Base-by-base conservation (phyloP, 2,329 filamentous ascomycete species). In the Monilinia fructicola region DNA sequence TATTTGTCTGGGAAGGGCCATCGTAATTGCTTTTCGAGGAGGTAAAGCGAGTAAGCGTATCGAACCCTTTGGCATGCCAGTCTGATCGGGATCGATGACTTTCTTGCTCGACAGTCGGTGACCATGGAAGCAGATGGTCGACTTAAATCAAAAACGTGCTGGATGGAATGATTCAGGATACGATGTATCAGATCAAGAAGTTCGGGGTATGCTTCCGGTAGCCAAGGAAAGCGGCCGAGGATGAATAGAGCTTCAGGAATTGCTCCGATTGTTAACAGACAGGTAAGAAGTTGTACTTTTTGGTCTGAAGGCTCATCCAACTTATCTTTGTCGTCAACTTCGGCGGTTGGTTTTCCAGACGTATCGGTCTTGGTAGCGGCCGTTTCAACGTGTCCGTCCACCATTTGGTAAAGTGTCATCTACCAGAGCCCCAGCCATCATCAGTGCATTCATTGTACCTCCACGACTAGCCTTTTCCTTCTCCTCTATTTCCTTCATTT, bases 171-270 rank as follows among this genome's bases (percentile, higher is more conserved):
- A 71, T 93, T 87, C 3, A 96, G 81, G 38, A 99, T 90, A 46
- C 96, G 92, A 77, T 96, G 91, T 61, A 98, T 85, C 65, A 88
- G 89, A 42, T 91, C 87, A 3, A 92, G 85, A 14, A 98, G 83
- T 55, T 97, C 92, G 0, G 91, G 88, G 71, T 91, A 94, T 4
- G 89, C 86, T 67, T 97, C 93, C 14, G 92, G 85, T 58, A 99
- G 84, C 93, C 95, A 99, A 18, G 93, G 92, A 73, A 97, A 97
- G 64, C 90, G 89, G 44, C 94, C 94, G 10, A 97, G 85, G 65
- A 99, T 91, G 77, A 94, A 98, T 1, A 99, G 82, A 1, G 95
- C 89, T 78, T 99, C 95, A 0, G 95, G 95, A 44, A 99, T 83
- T 38, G 95, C 94, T 52, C 96, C 95, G 67, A 97, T 95, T 5